phyloP scores from a whole-genome alignment of 2,329 filamentous ascomycete genomes.

The Beauveria caledonica region DNA sequence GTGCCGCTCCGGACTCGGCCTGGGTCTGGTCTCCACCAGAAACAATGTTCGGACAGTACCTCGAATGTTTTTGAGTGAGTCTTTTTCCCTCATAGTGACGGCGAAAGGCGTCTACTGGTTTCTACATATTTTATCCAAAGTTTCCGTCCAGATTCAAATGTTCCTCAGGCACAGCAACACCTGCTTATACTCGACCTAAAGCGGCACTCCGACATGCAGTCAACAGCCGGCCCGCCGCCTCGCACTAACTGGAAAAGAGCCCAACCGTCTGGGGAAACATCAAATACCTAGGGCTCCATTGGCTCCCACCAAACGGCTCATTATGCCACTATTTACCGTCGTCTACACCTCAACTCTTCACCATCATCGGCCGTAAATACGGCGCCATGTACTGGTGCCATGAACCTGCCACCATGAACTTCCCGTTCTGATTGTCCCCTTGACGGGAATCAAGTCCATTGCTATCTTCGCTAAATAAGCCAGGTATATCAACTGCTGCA shows the following conservation, averaged over 20 bases:
- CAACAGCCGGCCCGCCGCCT: not conserved
- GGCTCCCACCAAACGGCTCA: not conserved
- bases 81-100: no score
- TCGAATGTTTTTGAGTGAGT: no score
- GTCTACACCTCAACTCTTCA: not conserved
- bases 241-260: not conserved
- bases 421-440: no score
- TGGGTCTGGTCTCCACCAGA: not conserved
- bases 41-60: not conserved
- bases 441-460: not conserved
- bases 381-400: no score
- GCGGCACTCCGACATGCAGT: not conserved
- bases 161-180: no score
- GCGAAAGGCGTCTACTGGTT: no score
- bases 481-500: not conserved
- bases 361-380: not conserved
- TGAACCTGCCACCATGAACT: no score
- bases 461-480: not conserved
- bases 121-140: not conserved
- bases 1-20: constrained; percentile 3
- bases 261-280: constrained; percentile 12
- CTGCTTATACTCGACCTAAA: not conserved
- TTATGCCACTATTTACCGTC: no score
- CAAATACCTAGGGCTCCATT: constrained; percentile 11
- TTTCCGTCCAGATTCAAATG: no score